Base-by-base conservation (phyloP, 1,284 basidiomycete genomes). In the Xerocomus nothofagi region DNA sequence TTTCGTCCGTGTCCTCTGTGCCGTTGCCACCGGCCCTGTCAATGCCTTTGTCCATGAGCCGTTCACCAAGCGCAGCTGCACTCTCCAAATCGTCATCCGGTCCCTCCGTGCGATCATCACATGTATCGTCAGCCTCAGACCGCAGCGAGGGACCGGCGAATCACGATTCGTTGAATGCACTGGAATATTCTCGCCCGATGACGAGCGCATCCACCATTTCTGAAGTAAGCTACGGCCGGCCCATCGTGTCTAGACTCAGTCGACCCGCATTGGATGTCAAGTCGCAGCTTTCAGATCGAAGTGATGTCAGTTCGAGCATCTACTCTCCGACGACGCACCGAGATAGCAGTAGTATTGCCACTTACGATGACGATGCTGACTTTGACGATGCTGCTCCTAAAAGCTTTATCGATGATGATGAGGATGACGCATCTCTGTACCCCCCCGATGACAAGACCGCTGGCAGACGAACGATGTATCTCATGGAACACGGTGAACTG, bases 401-500 rank as follows among this genome's bases (percentile, higher is more conserved):
- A 33, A 51, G 48, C 17, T 45, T 0, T 24, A 12, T 54, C 7
- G 58, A 61, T 10, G 58, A 50, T 24, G 62, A 56, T 33, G 65
- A 66, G 3, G 63, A 65, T 34, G 63, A 66, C 44, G 59, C 53
- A 4, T 67, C 68, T 20, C 12, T 65, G 12, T 66, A 66, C 44
- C 52, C 67, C 6, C 54, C 65, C n/a, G 64, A 69, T 17, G 67
- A 69, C 21, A 54, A 69, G 49, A 70, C 65, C 4, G 65, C 65
- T 18, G 65, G 65, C 5, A 65, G 68, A 41, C 63, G 68, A 39
- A 67, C 67, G 14, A 69, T 67, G 67, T 67, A 67, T 45, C 62
- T 66, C 10, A 9, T 66, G 21, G 67, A 66, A 17, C 47, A 69
- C 31, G 64, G 56, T 2, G 64, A 53, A 26, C n/a, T 47, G 17